Evolutionary conservation across 2,329 filamentous ascomycete genomes (phyloP).

Genomic region (Sarocladium kiliense): DNA sequence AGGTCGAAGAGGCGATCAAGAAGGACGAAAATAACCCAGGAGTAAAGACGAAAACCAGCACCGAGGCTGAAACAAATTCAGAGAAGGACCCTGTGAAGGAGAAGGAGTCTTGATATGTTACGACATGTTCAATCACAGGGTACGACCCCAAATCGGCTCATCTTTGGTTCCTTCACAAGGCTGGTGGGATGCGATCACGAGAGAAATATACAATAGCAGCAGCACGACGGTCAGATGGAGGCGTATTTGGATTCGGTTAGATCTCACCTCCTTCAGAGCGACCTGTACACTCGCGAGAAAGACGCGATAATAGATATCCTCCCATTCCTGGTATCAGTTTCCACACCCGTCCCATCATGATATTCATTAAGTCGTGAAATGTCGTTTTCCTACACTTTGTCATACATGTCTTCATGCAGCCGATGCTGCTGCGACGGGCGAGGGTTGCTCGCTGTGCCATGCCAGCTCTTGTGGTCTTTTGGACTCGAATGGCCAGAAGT

Average conservation of each 20-base stretch:
- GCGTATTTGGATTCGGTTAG: neutral
- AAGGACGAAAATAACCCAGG: conserved; percentile 27
- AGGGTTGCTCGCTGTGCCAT: neutral
- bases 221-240: neutral
- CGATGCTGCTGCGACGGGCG: neutral
- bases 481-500: conserved; percentile 2
- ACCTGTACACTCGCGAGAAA: neutral
- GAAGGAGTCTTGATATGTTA: neutral
- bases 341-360: no score
- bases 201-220: neutral
- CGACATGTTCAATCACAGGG: neutral
- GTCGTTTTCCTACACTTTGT: neutral
- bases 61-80: neutral
- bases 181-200: neutral
- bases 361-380: neutral
- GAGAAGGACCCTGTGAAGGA: neutral
- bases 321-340: neutral
- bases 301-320: conserved; percentile 6
- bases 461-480: neutral
- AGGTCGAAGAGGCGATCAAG: conserved; percentile 53
- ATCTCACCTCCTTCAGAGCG: conserved; percentile 7
- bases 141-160: neutral
- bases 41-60: conserved; percentile 6
- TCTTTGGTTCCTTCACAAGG: neutral
- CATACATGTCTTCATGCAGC: neutral